Percentiles rank a stretch among this genome's conserved stretches.
These are phyloP conservation scores for Platanus orientalis DNA, from an alignment of 164 flowering plant genomes.

Conservation along the genomic window DNA sequence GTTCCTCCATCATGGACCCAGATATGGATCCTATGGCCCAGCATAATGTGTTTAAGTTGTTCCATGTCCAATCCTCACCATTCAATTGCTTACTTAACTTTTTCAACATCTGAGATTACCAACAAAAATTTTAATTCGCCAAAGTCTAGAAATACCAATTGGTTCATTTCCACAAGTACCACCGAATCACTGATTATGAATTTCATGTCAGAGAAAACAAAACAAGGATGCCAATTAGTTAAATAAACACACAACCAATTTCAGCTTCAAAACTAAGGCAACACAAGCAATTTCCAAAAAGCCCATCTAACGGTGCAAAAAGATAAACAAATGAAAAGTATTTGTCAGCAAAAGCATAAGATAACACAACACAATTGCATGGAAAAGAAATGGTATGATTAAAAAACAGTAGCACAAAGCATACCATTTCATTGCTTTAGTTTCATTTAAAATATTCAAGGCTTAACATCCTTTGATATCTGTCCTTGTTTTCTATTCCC, in stretches of 20 bases:
- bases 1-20: slow-evolving; percentile 99
- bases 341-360: no score
- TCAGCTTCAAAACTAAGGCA: background rate
- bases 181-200: background rate
- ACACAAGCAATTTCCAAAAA: background rate
- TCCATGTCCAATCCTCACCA: slow-evolving; percentile 99
- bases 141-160: background rate
- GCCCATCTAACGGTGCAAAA: no score
- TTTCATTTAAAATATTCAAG: no score
- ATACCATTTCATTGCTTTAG: no score
- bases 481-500: no score
- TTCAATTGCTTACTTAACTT: slow-evolving; percentile 78
- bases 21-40: slow-evolving; percentile 99
- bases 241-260: background rate
- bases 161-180: background rate
- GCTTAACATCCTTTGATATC: no score
- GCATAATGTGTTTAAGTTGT: slow-evolving; percentile 91
- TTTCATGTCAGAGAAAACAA: background rate
- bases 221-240: background rate
- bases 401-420: no score
- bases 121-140: background rate
- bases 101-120: slow-evolving; percentile 64
- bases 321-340: no score
- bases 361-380: no score
- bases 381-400: no score